A percentile compares a stretch with the other conserved stretches of the same genome.
These are phyloP conservation scores for Paragyromitra xinjiangensis DNA, from an alignment of 495 filamentous ascomycete genomes.

Conservation along the genomic window DNA sequence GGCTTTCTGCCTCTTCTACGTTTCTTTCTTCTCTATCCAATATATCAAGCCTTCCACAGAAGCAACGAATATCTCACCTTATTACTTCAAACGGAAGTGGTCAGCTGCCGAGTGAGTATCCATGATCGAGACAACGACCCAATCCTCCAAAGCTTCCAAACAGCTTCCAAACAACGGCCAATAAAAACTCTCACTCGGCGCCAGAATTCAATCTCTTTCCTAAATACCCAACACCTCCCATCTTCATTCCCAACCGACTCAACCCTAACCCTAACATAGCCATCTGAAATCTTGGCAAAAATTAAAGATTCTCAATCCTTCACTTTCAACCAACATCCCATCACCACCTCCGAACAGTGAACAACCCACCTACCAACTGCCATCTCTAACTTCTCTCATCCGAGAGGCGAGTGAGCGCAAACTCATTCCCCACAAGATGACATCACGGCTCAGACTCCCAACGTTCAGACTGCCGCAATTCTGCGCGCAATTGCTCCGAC, in stretches of 20 bases:
- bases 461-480: slow-evolving; percentile 32
- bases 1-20: too few relatives aligned
- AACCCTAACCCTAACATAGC: slow-evolving; percentile 27
- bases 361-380: background rate
- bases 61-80: too few relatives aligned
- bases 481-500: slow-evolving; percentile 24
- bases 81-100: too few relatives aligned
- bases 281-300: slow-evolving; percentile 41
- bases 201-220: background rate
- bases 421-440: slow-evolving; percentile 15
- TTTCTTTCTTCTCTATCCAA: too few relatives aligned
- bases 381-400: background rate
- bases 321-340: background rate
- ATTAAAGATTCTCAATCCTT: slow-evolving; percentile 33
- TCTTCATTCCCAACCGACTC: too few relatives aligned
- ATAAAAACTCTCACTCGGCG: background rate
- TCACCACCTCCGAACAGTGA: background rate
- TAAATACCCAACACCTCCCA: background rate
- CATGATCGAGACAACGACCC: background rate
- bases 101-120: background rate
- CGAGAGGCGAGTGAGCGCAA: background rate
- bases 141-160: background rate
- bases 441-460: slow-evolving; percentile 17
- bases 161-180: too few relatives aligned
- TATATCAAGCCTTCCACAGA: too few relatives aligned